Evolutionary conservation across 805 yeast genomes (phyloP), one percentile per base, ranked within the genome.

Genomic region (Spathaspora girioi): DNA sequence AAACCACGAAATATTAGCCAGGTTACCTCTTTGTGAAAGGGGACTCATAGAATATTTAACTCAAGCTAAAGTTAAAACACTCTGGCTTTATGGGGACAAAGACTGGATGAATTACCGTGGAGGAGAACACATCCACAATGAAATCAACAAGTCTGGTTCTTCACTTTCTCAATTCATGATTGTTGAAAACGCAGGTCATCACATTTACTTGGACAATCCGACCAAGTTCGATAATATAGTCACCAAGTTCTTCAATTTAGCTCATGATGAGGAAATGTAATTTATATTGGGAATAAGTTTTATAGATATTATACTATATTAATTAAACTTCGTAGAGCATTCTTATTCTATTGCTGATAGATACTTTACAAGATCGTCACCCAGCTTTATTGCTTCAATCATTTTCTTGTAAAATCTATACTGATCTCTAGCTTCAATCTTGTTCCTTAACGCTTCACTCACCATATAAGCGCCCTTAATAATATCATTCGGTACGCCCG

Each of bases 401-500:
- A 35, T 11, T n/a, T 2, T 70, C 59, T 0, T 97, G 98, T 1
- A 92, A 66, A 1, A 45, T 11, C 45, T 32, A 14, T 43, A 12
- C n/a, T 38, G 35, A 41, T 46, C 45, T 20, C 51, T 51, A 8
- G 51, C 7, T n/a, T 70, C 76, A 6, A 68, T 58, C 27, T 56
- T 56, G 2, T 51, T 45, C 54, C 65, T 69, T 59, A 70, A 54
- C 29, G 54, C 54, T 47, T 66, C 68, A 10, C 83, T 73, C 15
- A 71, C 62, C 17, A 49, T 46, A 45, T 57, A 67, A 0, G 89
- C 89, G 2, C 62, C 58, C 1, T 68, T 63, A 4, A 84, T 71
- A 6, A 86, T 69, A 1, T 59, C 62, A 2, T 59, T 60, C 0
- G 84, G 81, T 1, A 91, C 67, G 0, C 81, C 81, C 0, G 97